Percentiles rank a stretch among this genome's conserved stretches.
These are phyloP conservation scores for Potentilla sterilis DNA, from an alignment of 306 rosid genomes.

Conservation along the genomic window DNA sequence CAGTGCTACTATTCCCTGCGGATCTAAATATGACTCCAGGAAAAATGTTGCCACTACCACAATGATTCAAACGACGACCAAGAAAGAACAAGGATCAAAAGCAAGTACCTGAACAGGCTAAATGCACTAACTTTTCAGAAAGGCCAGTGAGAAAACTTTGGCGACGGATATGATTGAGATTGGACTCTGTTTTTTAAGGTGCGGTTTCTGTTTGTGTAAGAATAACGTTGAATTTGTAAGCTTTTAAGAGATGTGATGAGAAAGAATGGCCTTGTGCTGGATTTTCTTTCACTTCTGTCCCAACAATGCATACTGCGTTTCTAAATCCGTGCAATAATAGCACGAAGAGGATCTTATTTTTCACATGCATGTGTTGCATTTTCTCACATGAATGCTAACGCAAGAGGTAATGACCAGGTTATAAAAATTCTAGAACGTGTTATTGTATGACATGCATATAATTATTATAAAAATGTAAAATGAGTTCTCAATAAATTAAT, in stretches of 20 bases:
- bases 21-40: not conserved
- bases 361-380: not conserved
- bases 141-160: not conserved
- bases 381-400: too few species aligned
- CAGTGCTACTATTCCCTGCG: not conserved
- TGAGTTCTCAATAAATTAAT: too few species aligned
- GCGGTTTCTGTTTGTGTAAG: not conserved
- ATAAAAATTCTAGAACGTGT: too few species aligned
- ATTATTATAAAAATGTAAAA: too few species aligned
- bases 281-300: not conserved
- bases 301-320: not conserved
- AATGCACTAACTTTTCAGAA: not conserved
- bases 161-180: not conserved
- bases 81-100: constrained; percentile 5
- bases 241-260: not conserved
- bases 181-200: not conserved
- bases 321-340: not conserved
- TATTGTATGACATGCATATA: too few species aligned
- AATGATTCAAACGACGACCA: constrained; percentile 4
- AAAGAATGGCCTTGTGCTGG: not conserved
- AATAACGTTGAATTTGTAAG: not conserved
- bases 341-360: not conserved
- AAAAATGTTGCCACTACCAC: not conserved
- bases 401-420: too few species aligned
- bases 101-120: not conserved